Evolutionary conservation across 2,329 filamentous ascomycete genomes (phyloP).

Genomic region (Ophiostoma ips): DNA sequence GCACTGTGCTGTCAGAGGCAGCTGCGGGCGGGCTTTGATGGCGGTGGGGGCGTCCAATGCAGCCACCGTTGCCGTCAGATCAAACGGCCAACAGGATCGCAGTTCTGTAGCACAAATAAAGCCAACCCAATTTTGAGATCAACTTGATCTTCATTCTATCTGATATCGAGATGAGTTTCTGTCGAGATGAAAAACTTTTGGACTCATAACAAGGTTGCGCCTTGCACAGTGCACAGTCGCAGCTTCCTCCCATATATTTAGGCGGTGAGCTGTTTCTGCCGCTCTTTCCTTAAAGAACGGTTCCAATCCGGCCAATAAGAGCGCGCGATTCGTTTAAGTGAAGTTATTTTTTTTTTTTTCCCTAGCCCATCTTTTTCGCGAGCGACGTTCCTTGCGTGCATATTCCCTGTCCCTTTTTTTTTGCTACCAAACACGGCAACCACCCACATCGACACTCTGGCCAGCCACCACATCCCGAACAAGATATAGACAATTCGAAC

Average conservation of each 20-base stretch:
- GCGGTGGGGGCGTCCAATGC: background rate
- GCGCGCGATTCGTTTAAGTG: constrained; percentile 1
- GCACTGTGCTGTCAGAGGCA: background rate
- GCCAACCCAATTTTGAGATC: too few relatives aligned
- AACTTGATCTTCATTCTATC: too few relatives aligned
- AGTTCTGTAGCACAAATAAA: too few relatives aligned
- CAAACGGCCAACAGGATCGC: background rate
- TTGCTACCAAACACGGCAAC: too few relatives aligned
- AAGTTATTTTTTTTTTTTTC: constrained; percentile 1
- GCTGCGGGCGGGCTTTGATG: too few relatives aligned
- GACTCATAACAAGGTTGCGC: background rate
- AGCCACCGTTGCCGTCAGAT: background rate
- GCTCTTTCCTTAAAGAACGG: constrained; percentile 1
- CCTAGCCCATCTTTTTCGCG: background rate
- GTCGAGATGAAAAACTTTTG: too few relatives aligned
- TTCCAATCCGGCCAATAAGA: constrained; percentile 7
- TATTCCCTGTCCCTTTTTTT: background rate
- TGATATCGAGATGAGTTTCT: too few relatives aligned
- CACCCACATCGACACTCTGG: too few relatives aligned
- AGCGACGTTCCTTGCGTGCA: background rate
- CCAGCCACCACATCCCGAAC: too few relatives aligned
- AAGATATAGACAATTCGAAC: too few relatives aligned
- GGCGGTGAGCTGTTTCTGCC: constrained; percentile 14
- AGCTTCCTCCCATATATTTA: constrained; percentile 1
- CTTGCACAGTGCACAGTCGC: background rate